Evolutionary conservation across 257 asterid genomes (phyloP), one percentile per base, ranked within the genome.

Genomic region (Anisodus acutangulus): DNA sequence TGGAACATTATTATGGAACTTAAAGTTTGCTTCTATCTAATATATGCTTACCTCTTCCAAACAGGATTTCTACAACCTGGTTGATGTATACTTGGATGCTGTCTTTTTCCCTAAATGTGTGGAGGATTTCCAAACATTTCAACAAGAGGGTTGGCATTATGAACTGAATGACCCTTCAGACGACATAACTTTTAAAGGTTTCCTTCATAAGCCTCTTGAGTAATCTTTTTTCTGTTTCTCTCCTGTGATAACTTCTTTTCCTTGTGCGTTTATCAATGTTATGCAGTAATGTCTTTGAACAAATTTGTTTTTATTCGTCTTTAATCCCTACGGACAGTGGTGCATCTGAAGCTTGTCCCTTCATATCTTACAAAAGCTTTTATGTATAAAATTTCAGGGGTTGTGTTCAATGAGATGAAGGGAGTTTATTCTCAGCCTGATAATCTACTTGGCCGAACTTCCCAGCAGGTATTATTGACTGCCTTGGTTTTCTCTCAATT

Each of bases 371-470:
- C 74, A 49, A 67, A 80, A 74, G 72, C 53, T 80, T 62, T 76
- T 86, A 78, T 66, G 76, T 59, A 41, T 41, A 80, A 31, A 78
- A 66, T 78, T 84, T 87, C 90, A 97, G 99, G 99, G 55, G 99
- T 97, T 57, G 99, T 97, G 86, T 97, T 97, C 91, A 97, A 97
- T 90, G 99, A 97, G 92, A 97, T 97, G 99, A 97, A 97, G 91
- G 99, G 99, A 87, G 99, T 97, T 84, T 97, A 97, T 87, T 97
- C 99, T 80, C 99, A 97, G 92, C 99, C 99, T n/a, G 99, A 97
- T 87, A 94, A 93, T 91, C 93, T 97, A 88, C 88, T 97, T 54
- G 97, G 98, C 79, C 93, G 99, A 84, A 90, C 97, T 82, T 90
- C 97, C 85, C 99, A 95, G 87, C 97, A 93, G 97, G 99, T 90